phyloP scores from a whole-genome alignment of 495 filamentous ascomycete genomes.

The Penicillium chermesinum region DNA sequence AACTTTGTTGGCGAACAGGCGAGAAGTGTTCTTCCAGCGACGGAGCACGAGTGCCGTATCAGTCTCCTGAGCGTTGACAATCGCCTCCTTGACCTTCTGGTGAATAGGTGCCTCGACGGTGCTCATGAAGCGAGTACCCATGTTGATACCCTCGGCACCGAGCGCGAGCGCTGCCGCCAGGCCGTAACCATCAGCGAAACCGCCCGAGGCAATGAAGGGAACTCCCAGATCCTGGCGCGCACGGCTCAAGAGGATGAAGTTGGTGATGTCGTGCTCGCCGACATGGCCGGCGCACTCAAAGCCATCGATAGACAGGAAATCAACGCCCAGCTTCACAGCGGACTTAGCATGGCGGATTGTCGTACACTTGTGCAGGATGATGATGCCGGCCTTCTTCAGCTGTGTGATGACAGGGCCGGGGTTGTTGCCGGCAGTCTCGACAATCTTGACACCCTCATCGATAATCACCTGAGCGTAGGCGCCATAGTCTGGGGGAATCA shows the following conservation, averaged over 20 bases:
- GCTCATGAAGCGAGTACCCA: constrained; percentile 93
- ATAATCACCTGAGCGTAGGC: constrained; percentile 92
- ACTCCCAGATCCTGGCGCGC: constrained; percentile 79
- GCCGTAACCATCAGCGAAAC: constrained; percentile 92
- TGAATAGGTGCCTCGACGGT: constrained; percentile 92
- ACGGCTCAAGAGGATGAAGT: constrained; percentile 86
- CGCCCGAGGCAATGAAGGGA: constrained; percentile 93
- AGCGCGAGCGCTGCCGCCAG: constrained; percentile 87
- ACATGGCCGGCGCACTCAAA: constrained; percentile 98
- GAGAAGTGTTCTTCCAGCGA: constrained; percentile 87
- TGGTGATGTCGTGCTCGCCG: constrained; percentile 94
- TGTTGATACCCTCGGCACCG: constrained; percentile 91
- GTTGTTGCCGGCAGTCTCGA: constrained; percentile 95
- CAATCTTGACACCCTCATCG: constrained; percentile 87
- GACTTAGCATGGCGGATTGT: constrained; percentile 90
- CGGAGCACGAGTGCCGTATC: constrained; percentile 86
- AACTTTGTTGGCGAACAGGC: constrained; percentile 86
- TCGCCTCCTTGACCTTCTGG: constrained; percentile 85
- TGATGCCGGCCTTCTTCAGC: constrained; percentile 73
- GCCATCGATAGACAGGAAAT: constrained; percentile 94
- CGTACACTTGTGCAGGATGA: constrained; percentile 94
- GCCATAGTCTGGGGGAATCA: constrained; percentile 84
- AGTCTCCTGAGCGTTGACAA: constrained; percentile 81
- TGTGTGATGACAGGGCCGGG: constrained; percentile 86
- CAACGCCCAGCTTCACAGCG: constrained; percentile 90